Evolutionary conservation across 805 yeast genomes (phyloP).

Genomic region (Blastobotrys muscicola): DNA sequence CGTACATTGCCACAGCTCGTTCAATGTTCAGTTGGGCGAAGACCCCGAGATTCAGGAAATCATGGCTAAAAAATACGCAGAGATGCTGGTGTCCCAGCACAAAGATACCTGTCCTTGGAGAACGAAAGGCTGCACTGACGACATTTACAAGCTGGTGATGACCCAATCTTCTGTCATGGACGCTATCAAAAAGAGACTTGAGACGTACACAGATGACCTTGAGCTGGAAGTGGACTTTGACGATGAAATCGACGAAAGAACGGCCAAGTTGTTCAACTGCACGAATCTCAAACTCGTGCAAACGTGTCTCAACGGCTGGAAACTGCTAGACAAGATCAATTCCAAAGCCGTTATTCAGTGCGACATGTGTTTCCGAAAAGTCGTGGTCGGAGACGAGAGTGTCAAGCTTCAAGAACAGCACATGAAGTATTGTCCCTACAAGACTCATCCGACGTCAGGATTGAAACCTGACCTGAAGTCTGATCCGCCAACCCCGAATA

Average conservation of each 20-base stretch:
- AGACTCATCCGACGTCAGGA: too few species aligned
- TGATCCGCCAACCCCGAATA: too few species aligned
- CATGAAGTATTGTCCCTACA: constrained; percentile 3
- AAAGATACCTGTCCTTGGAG: constrained; percentile 8
- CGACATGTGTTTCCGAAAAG: constrained; percentile 3
- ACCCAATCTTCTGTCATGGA: not conserved
- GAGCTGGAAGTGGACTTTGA: too few species aligned
- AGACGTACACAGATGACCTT: not conserved
- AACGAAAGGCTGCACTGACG: constrained; percentile 2
- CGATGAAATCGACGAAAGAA: too few species aligned
- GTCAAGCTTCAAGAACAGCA: constrained; percentile 2
- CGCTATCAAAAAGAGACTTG: not conserved
- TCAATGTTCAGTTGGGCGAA: constrained; percentile 4
- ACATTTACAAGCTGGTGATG: constrained; percentile 1
- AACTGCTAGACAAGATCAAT: not conserved
- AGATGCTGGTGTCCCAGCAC: constrained; percentile 4
- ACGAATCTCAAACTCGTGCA: too few species aligned
- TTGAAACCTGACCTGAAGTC: too few species aligned
- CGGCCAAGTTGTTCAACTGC: too few species aligned
- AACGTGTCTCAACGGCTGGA: too few species aligned
- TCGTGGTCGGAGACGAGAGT: not conserved
- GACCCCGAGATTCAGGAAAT: constrained; percentile 1
- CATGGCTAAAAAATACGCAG: constrained; percentile 2
- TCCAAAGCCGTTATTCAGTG: not conserved
- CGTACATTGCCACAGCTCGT: constrained; percentile 3